A percentile compares a stretch with the other conserved stretches of the same genome.
Evolutionary conservation across 2,329 filamentous ascomycete genomes (phyloP).

Genomic region (Emmonsiellopsis sp.): DNA sequence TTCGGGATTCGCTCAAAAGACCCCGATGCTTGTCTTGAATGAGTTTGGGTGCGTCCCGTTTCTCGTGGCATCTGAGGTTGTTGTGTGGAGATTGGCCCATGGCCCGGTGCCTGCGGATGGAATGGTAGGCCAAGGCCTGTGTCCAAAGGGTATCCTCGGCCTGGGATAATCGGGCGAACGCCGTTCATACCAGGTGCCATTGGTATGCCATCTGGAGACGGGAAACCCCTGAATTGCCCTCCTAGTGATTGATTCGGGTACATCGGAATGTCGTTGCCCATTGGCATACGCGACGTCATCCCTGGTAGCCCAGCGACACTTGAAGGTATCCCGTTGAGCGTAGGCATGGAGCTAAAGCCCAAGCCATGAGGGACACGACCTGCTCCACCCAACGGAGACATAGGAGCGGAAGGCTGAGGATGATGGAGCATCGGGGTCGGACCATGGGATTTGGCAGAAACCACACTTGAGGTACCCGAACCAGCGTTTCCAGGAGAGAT

Average conservation of each 20-base stretch:
- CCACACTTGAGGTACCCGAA: slow-evolving; percentile 54
- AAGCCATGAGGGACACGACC: slow-evolving; percentile 50
- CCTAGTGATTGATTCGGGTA: slow-evolving; percentile 45
- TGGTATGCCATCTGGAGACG: slow-evolving; percentile 41
- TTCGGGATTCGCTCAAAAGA: slow-evolving; percentile 50
- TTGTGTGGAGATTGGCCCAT: slow-evolving; percentile 22
- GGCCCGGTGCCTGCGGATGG: slow-evolving; percentile 34
- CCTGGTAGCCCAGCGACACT: slow-evolving; percentile 46
- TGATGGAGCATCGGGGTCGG: slow-evolving; percentile 46
- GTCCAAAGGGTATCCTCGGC: slow-evolving; percentile 46
- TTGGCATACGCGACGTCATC: slow-evolving; percentile 43
- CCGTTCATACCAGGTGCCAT: slow-evolving; percentile 52
- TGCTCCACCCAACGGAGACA: slow-evolving; percentile 54
- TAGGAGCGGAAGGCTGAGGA: slow-evolving; percentile 50
- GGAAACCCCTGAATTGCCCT: slow-evolving; percentile 46
- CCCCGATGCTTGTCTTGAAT: slow-evolving; percentile 67
- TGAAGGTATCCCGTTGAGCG: slow-evolving; percentile 47
- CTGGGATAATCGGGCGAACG: slow-evolving; percentile 50
- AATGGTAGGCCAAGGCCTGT: slow-evolving; percentile 31
- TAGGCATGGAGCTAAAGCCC: slow-evolving; percentile 41
- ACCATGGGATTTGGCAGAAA: slow-evolving; percentile 49
- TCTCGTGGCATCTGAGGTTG: slow-evolving; percentile 21
- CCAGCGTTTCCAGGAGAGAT: slow-evolving; percentile 52
- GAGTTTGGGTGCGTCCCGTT: slow-evolving; percentile 41
- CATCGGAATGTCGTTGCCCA: slow-evolving; percentile 45